phyloP scores from a whole-genome alignment of 108 stramenopile species.

The Cyclotella distinguenda region DNA sequence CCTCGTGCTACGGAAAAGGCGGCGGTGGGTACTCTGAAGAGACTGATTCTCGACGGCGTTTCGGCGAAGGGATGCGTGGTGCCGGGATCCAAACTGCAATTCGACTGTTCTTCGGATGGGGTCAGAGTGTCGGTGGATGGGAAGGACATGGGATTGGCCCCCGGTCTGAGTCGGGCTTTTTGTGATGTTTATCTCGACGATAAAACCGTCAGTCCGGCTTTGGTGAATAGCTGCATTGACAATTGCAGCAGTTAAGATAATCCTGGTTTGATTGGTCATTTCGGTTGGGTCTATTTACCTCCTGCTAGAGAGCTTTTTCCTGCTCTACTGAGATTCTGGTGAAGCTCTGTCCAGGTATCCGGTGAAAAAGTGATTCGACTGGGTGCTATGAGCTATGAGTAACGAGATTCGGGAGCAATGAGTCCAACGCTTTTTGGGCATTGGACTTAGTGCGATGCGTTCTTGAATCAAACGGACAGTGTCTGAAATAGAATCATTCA shows the following conservation, averaged over 20 bases:
- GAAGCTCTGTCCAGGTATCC: no score
- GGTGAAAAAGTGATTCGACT: no score
- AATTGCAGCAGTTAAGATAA: slow-evolving; percentile 59
- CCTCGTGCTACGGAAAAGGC: slow-evolving; percentile 59
- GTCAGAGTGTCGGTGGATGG: slow-evolving; percentile 77
- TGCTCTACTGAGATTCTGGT: no score
- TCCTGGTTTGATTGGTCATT: no score
- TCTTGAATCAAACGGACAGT: no score
- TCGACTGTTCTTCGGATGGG: slow-evolving; percentile 63
- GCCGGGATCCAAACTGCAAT: slow-evolving; percentile 74
- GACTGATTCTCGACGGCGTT: slow-evolving; percentile 69
- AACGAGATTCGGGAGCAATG: no score
- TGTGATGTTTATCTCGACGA: slow-evolving; percentile 86
- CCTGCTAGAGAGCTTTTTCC: no score
- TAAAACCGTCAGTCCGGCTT: slow-evolving; percentile 67
- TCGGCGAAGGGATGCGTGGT: slow-evolving; percentile 59
- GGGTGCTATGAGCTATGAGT: no score
- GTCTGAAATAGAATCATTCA: no score
- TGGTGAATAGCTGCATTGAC: slow-evolving; percentile 62
- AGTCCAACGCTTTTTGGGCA: no score
- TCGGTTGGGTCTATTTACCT: no score
- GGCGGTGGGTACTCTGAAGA: slow-evolving; percentile 65
- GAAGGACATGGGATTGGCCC: slow-evolving; percentile 58
- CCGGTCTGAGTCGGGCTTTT: slow-evolving; percentile 64
- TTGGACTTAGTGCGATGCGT: no score